Percentiles rank a stretch among this genome's conserved stretches.
These are phyloP conservation scores for Cucumis sativus DNA, from an alignment of 306 rosid species.

Conservation along the genomic window Cucumber_9930_V3 NC_026661.2:14686001-14686500, in stretches of 20 bases:
- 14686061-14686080: neutral
- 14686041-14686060: neutral
- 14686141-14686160: neutral
- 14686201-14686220: neutral
- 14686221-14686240: neutral
- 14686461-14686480: conserved; percentile 31
- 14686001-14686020: no score
- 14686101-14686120: neutral
- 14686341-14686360: neutral
- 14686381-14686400: no score
- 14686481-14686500: conserved; percentile 36
- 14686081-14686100: neutral
- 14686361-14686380: neutral
- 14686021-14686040: neutral
- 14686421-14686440: neutral
- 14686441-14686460: conserved; percentile 6
- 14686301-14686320: neutral
- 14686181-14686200: neutral
- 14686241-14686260: neutral
- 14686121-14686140: neutral
- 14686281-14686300: neutral
- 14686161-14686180: no score
- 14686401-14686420: no score
- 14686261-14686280: neutral
- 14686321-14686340: neutral